Conservation (phyloP, 345 rosid genomes). For the Gossypium anomalum region DNA sequence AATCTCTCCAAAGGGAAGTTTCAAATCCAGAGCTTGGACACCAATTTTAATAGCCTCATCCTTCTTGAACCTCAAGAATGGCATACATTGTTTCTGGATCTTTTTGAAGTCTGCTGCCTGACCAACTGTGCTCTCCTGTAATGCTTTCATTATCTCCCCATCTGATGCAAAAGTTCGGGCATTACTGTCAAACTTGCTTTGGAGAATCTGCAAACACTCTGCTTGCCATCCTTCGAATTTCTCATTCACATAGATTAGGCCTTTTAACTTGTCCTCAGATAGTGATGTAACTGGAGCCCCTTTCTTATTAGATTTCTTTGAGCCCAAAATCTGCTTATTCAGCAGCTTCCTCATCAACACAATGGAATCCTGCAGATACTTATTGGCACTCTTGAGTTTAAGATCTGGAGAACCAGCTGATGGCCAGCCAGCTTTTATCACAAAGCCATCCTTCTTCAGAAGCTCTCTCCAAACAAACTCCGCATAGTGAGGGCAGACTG, state of each 20-base stretch:
- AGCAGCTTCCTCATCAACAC: conserved; percentile 73
- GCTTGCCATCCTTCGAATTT: conserved; percentile 85
- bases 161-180: conserved; percentile 55
- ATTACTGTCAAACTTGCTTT: conserved; percentile 47
- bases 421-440: conserved; percentile 92
- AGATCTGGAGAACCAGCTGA: conserved; percentile 58
- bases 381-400: conserved; percentile 75
- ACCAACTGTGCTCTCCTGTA: conserved; percentile 49
- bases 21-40: conserved; percentile 66
- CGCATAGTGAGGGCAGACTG: conserved; percentile 89
- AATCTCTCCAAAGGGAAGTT: conserved; percentile 79
- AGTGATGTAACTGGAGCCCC: conserved; percentile 49
- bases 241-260: conserved; percentile 75
- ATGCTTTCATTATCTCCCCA: conserved; percentile 52
- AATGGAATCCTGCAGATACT: conserved; percentile 85
- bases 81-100: conserved; percentile 74
- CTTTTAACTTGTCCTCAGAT: conserved; percentile 46
- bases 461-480: conserved; percentile 89
- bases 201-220: conserved; percentile 68
- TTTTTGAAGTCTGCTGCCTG: conserved; percentile 58
- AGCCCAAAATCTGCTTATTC: conserved; percentile 60
- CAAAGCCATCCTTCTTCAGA: conserved; percentile 76
- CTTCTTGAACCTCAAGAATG: conserved; percentile 86
- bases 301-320: conserved; percentile 66
- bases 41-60: conserved; percentile 69